Evolutionary conservation across 2,329 filamentous ascomycete genomes (phyloP).

Genomic region (Alternaria sp.): DNA sequence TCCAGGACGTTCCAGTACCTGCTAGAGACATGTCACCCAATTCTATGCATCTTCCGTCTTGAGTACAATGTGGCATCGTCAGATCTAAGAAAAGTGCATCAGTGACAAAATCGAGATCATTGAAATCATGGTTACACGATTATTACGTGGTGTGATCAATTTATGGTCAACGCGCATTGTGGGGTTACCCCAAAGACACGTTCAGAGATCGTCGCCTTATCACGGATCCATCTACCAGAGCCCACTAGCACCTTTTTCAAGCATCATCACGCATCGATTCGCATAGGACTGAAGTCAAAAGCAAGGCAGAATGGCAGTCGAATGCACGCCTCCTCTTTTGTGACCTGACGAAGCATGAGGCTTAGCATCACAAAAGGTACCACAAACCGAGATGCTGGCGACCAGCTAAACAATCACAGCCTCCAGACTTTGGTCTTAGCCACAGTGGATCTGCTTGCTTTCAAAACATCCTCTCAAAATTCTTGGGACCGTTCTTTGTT

Average conservation of each 20-base stretch:
- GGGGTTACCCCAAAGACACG: conserved; percentile 30
- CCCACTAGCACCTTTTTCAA: conserved; percentile 1
- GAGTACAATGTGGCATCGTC: background rate
- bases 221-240: conserved; percentile 9
- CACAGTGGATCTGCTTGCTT: background rate
- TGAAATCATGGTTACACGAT: background rate
- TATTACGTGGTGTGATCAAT: background rate
- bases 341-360: conserved; percentile 46
- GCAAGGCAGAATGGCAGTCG: conserved; percentile 25
- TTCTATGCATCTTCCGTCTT: background rate
- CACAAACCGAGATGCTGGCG: conserved; percentile 16
- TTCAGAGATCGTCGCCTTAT: conserved; percentile 18
- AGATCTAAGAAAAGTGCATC: background rate
- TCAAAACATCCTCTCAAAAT: background rate
- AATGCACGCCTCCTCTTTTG: conserved; percentile 29
- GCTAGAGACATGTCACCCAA: background rate
- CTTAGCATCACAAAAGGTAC: conserved; percentile 34
- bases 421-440: background rate
- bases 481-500: background rate
- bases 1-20: conserved; percentile 12
- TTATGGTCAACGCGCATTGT: background rate
- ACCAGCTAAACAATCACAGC: conserved; percentile 14
- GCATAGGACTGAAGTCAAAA: conserved; percentile 26
- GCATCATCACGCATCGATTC: conserved; percentile 34
- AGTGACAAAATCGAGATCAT: background rate